phyloP scores from a whole-genome alignment of 2,329 filamentous ascomycete species.

The Pleurostoma richardsiae region DNA sequence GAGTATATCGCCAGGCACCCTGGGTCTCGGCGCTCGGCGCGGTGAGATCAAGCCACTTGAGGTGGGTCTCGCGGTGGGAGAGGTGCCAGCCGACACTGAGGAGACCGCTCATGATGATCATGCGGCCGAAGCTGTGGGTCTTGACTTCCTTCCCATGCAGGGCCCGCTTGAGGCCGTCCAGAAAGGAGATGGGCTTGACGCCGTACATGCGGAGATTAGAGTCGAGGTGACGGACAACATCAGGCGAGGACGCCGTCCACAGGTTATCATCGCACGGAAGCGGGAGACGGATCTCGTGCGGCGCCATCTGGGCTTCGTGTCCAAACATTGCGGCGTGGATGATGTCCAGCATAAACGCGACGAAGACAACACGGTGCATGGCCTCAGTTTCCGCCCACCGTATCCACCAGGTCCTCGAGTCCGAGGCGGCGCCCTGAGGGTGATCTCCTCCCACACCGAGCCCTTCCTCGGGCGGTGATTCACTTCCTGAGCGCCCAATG shows the following conservation, averaged over 20 bases:
- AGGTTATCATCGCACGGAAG: slow-evolving; percentile 82
- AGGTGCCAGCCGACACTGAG: slow-evolving; percentile 92
- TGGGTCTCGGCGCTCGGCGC: slow-evolving; percentile 53
- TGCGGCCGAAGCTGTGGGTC: slow-evolving; percentile 84
- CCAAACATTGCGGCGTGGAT: slow-evolving; percentile 91
- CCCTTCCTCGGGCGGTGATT: slow-evolving; percentile 65
- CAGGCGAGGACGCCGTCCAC: slow-evolving; percentile 77
- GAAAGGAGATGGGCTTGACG: slow-evolving; percentile 72
- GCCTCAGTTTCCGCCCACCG: slow-evolving; percentile 88
- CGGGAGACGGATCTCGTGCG: slow-evolving; percentile 81
- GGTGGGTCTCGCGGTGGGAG: slow-evolving; percentile 78
- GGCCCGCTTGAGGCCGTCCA: slow-evolving; percentile 79
- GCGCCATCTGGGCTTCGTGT: slow-evolving; percentile 84
- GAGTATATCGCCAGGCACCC: slow-evolving; percentile 72
- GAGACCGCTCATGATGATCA: slow-evolving; percentile 84
- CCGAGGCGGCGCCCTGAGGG: slow-evolving; percentile 22
- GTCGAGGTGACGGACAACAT: slow-evolving; percentile 72
- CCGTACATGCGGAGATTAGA: slow-evolving; percentile 72
- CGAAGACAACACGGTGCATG: slow-evolving; percentile 80
- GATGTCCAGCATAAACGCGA: slow-evolving; percentile 83
- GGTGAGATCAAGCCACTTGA: slow-evolving; percentile 71
- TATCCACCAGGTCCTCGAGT: slow-evolving; percentile 63
- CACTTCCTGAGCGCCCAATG: slow-evolving; percentile 72
- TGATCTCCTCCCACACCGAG: slow-evolving; percentile 25
- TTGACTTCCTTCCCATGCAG: slow-evolving; percentile 75